Percentiles rank a stretch among this genome's conserved stretches.
Conservation (phyloP, 2,329 filamentous ascomycete species). For the Fusarium denticulatum region DNA sequence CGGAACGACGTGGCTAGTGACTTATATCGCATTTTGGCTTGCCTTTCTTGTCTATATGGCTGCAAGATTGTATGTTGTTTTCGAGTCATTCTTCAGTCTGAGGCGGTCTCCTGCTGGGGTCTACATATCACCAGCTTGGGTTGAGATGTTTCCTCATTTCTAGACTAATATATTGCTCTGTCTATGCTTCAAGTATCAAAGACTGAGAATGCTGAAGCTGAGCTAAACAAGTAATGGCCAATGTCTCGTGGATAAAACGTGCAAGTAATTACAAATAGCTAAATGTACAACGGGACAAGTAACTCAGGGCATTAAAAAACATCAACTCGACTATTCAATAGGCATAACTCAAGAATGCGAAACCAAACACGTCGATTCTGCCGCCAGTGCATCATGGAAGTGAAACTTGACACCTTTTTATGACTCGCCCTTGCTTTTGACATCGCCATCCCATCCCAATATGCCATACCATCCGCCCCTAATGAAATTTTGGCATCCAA, state of each 20-base stretch:
- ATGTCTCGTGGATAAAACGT: slow-evolving; percentile 1
- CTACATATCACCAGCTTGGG: not conserved
- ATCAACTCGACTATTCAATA: slow-evolving; percentile 32
- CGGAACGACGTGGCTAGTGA: not conserved
- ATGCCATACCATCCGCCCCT: not conserved
- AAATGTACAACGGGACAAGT: slow-evolving; percentile 23
- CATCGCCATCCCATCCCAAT: slow-evolving; percentile 6
- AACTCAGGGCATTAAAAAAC: not conserved
- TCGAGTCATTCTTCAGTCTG: not conserved
- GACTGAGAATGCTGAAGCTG: not conserved
- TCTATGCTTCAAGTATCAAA: not conserved
- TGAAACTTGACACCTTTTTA: slow-evolving; percentile 12
- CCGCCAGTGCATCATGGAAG: slow-evolving; percentile 17
- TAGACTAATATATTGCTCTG: not conserved
- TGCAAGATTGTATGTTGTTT: not conserved
- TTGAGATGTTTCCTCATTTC: slow-evolving; percentile 1
- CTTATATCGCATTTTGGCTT: not conserved
- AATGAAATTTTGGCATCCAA: slow-evolving; percentile 39
- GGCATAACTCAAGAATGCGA: slow-evolving; percentile 14
- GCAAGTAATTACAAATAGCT: slow-evolving; percentile 35
- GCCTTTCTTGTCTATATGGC: not conserved
- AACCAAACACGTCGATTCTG: slow-evolving; percentile 15
- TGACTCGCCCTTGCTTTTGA: slow-evolving; percentile 10
- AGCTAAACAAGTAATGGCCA: not conserved
- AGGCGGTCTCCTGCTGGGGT: not conserved